Percentiles rank a stretch among this genome's conserved stretches.
These are phyloP conservation scores for Pythium phragmiticola DNA, from an alignment of 352 stramenopile genomes.

Conservation along the genomic window DNA sequence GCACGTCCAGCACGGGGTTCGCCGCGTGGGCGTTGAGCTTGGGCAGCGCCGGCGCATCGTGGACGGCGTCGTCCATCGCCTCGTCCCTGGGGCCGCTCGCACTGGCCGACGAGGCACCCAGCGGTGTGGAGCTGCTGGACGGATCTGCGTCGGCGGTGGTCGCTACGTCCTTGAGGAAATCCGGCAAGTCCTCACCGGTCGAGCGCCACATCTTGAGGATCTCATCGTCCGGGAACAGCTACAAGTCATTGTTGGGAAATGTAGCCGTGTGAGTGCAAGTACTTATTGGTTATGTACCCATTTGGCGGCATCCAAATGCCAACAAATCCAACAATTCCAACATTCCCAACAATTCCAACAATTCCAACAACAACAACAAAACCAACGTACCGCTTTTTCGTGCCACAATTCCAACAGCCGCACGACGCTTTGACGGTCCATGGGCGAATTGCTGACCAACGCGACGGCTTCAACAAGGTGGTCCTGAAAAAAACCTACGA, in stretches of 20 bases:
- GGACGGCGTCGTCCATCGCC: slow-evolving; percentile 27
- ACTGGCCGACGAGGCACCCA: neutral
- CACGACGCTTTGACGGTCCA: slow-evolving; percentile 76
- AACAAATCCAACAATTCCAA: slow-evolving; percentile 7
- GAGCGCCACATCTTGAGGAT: slow-evolving; percentile 78
- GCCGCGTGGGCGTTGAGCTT: slow-evolving; percentile 75
- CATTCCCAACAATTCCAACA: neutral
- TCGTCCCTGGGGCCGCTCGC: neutral
- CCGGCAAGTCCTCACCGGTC: slow-evolving; percentile 69
- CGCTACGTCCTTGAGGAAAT: slow-evolving; percentile 38
- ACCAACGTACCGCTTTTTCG: slow-evolving; percentile 48
- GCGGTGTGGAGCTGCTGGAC: no score
- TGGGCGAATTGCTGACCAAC: slow-evolving; percentile 82
- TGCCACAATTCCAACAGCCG: slow-evolving; percentile 75
- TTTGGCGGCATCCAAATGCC: neutral
- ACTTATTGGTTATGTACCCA: neutral
- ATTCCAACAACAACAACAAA: neutral
- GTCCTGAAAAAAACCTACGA: slow-evolving; percentile 27
- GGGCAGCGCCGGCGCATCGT: slow-evolving; percentile 53
- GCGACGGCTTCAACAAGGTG: slow-evolving; percentile 75
- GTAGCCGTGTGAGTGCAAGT: slow-evolving; percentile 11
- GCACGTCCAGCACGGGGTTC: slow-evolving; percentile 67
- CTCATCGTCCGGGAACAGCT: slow-evolving; percentile 48
- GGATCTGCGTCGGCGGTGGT: neutral
- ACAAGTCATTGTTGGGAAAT: neutral